Evolutionary conservation across 2,329 filamentous ascomycete genomes (phyloP).

Genomic region (Botrytis deweyae): DNA sequence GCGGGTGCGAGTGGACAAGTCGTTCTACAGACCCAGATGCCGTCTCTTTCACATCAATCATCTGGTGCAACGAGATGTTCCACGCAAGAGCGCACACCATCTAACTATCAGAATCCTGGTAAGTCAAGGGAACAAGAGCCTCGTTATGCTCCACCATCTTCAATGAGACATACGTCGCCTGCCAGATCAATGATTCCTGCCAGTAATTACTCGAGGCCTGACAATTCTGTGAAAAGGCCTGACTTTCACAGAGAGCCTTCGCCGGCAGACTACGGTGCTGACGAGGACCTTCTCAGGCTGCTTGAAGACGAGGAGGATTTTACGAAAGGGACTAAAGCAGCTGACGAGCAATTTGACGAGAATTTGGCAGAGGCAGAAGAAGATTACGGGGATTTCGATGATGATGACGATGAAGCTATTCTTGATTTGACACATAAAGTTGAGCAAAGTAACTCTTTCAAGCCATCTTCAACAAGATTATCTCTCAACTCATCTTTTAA

Average conservation of each 20-base stretch:
- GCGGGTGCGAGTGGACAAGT: constrained; percentile 35
- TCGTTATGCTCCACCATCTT: constrained; percentile 8
- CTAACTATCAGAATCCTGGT: not conserved
- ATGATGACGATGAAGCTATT: constrained; percentile 40
- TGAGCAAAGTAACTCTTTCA: constrained; percentile 41
- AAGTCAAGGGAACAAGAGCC: not conserved
- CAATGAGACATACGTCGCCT: constrained; percentile 9
- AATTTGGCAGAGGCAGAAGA: constrained; percentile 30
- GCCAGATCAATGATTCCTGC: not conserved
- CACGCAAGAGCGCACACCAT: constrained; percentile 9
- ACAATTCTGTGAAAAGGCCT: not conserved
- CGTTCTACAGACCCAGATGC: constrained; percentile 34
- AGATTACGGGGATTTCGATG: constrained; percentile 37
- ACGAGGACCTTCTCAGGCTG: constrained; percentile 32
- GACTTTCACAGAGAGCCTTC: constrained; percentile 24
- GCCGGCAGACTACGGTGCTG: constrained; percentile 29
- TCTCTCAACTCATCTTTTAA: constrained; percentile 24
- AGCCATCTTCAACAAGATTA: constrained; percentile 30
- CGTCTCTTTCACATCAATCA: not conserved
- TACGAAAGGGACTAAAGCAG: constrained; percentile 14
- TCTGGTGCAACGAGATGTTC: not conserved
- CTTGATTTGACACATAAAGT: constrained; percentile 45
- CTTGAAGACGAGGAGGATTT: constrained; percentile 33
- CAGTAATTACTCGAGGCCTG: not conserved
- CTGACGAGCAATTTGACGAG: constrained; percentile 18